A percentile compares a stretch with the other conserved stretches of the same genome.
Conservation (phyloP, 495 filamentous ascomycete species). For the Tuber magnatum region DNA sequence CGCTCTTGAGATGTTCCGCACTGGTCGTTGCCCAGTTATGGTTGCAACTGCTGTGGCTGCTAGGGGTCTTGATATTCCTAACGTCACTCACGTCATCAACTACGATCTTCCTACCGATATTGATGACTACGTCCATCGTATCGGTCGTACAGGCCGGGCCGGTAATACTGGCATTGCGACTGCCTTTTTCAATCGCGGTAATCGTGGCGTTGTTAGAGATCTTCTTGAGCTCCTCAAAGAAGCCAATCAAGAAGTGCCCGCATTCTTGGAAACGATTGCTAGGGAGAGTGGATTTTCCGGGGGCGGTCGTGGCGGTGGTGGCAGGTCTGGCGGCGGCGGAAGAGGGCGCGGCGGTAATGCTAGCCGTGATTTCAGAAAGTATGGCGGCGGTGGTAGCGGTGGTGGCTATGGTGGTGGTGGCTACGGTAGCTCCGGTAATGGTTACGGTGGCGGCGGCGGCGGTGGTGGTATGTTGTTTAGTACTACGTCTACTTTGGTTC, state of each 20-base stretch:
- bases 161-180: conserved; percentile 98
- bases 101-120: conserved; percentile 98
- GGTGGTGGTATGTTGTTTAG: conserved; percentile 21
- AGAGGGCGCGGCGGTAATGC: conserved; percentile 57
- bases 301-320: conserved; percentile 62
- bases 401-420: conserved; percentile 46
- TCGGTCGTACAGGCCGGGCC: conserved; percentile 98
- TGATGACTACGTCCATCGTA: conserved; percentile 98
- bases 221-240: conserved; percentile 94
- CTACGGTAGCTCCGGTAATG: conserved; percentile 50
- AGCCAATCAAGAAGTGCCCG: conserved; percentile 90
- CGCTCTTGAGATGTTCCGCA: conserved; percentile 94
- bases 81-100: conserved; percentile 97
- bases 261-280: conserved; percentile 91
- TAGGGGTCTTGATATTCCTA: conserved; percentile 92
- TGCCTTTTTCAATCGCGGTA: conserved; percentile 99
- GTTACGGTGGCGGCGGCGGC: conserved; percentile 46
- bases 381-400: conserved; percentile 46
- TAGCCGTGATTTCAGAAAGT: conserved; percentile 87
- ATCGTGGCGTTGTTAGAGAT: conserved; percentile 92
- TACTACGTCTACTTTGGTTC: background rate
- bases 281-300: conserved; percentile 79
- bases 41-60: conserved; percentile 97
- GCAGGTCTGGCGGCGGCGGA: conserved; percentile 48
- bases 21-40: conserved; percentile 85